Percentiles rank a stretch among this genome's conserved stretches.
Conservation (phyloP, 768 basidiomycete species). For the Austroboletus eburneus region DNA sequence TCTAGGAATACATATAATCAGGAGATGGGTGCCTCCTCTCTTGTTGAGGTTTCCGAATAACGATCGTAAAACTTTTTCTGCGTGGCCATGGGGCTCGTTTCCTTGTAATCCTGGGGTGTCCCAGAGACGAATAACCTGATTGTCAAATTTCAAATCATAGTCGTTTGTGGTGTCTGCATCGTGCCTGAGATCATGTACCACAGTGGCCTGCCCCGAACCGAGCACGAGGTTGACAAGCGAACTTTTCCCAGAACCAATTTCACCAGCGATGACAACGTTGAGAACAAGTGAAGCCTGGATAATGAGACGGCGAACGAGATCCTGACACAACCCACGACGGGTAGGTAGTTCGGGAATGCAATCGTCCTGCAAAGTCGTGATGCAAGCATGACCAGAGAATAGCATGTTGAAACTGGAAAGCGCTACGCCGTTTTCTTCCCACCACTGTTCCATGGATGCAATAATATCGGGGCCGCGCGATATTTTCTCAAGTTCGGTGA, state of each 20-base stretch:
- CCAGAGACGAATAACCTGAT: slow-evolving; percentile 20
- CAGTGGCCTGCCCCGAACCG: slow-evolving; percentile 18
- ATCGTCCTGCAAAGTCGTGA: slow-evolving; percentile 18
- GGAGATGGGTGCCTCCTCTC: slow-evolving; percentile 20
- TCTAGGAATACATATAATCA: slow-evolving; percentile 26
- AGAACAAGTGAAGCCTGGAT: slow-evolving; percentile 16
- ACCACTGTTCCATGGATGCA: slow-evolving; percentile 37
- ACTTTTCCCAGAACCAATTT: slow-evolving; percentile 28
- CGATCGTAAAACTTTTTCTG: slow-evolving; percentile 17
- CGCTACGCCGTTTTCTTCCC: slow-evolving; percentile 28
- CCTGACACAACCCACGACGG: slow-evolving; percentile 16
- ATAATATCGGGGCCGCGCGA: slow-evolving; percentile 1
- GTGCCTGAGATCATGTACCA: slow-evolving; percentile 14
- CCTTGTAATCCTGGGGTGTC: slow-evolving; percentile 31
- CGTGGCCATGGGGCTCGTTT: slow-evolving; percentile 18
- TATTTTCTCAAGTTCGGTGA: slow-evolving; percentile 34
- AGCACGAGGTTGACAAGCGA: slow-evolving; percentile 26
- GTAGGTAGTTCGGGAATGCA: slow-evolving; percentile 20
- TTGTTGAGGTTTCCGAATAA: slow-evolving; percentile 21
- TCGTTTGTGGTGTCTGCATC: slow-evolving; percentile 12
- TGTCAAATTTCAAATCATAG: slow-evolving; percentile 12
- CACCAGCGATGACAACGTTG: slow-evolving; percentile 24
- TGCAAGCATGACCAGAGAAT: slow-evolving; percentile 27
- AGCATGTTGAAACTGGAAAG: slow-evolving; percentile 31
- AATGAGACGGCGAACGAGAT: slow-evolving; percentile 12